Percentiles rank a stretch among this genome's conserved stretches.
phyloP scores from a whole-genome alignment of 306 rosid genomes.

The Hylodesmum podocarpum region DNA sequence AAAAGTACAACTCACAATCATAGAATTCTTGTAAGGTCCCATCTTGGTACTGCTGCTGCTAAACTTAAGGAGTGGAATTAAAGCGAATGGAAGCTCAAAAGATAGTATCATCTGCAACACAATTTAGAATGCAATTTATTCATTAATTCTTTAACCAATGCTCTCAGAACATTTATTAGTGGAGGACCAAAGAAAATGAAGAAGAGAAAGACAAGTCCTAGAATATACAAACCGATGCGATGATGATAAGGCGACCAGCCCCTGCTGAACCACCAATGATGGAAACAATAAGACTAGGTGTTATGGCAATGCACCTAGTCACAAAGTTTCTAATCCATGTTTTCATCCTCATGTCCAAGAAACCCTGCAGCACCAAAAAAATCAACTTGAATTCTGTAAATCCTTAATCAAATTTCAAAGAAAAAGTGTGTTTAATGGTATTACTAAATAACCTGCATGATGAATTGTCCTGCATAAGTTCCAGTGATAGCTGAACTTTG shows the following conservation, averaged over 20 bases:
- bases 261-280: slow-evolving; percentile 57
- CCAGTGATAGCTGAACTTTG: slow-evolving; percentile 95
- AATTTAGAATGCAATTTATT: background rate
- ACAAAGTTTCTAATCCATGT: slow-evolving; percentile 69
- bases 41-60: slow-evolving; percentile 76
- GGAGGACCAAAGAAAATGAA: background rate
- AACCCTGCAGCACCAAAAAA: slow-evolving; percentile 55
- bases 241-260: slow-evolving; percentile 50
- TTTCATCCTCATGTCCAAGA: slow-evolving; percentile 84
- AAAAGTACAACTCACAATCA: slow-evolving; percentile 30
- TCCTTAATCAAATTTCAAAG: background rate
- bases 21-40: slow-evolving; percentile 90
- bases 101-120: slow-evolving; percentile 84
- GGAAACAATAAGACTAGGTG: slow-evolving; percentile 86
- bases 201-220: background rate
- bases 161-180: background rate
- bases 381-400: slow-evolving; percentile 6
- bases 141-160: background rate
- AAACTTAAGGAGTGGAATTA: slow-evolving; percentile 88
- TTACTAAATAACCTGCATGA: slow-evolving; percentile 76
- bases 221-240: slow-evolving; percentile 66
- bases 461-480: slow-evolving; percentile 84
- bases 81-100: slow-evolving; percentile 87
- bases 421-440: background rate
- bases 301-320: slow-evolving; percentile 76